Evolutionary conservation across 2,329 filamentous ascomycete species (phyloP), one percentile per base, ranked within the genome.

Genomic region (Fonsecaea erecta): DNA sequence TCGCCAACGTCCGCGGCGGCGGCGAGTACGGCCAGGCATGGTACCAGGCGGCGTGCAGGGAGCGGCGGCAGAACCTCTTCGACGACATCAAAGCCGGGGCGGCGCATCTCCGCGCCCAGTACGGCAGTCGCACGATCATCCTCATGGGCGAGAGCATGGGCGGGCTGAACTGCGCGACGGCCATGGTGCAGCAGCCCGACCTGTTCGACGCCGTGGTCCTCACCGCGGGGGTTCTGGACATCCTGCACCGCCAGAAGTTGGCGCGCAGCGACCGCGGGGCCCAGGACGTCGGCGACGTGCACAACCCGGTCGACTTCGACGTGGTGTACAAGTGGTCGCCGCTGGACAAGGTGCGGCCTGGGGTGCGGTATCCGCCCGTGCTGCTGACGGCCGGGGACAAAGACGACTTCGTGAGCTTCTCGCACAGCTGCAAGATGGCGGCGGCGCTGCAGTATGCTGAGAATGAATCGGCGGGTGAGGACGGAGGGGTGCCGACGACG

Each of bases 111-210:
- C 48, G 34, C 21, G 14, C 37, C n/a, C 14, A 16, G 8, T 40
- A 18, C 32, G 18, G 16, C 30, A 16, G 16, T 12, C 52, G 52
- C 26, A 62, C 43, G 7, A 34, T 62, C 52, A 62, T 62, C 32
- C 60, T 56, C 37, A 62, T 62, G 60, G 60, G 60, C 60, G 60
- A 62, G 21, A 62, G 52, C 28, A 62, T 62, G 60, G 60, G 52
- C 52, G 60, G 51, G 12, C 34, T 62, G 34, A 62, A 62, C 52
- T 52, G 34, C 34, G 60, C 60, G 51, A 51, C 34, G 34, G 60
- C 40, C 8, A 62, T 62, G 60, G 32, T 30, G 0, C 60, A 62
- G 37, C 16, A 14, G 7, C 60, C 60, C 0, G 37, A 55, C 28
- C 11, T 62, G 21, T 63, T 63, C 54, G 61, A 63, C 46, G 61